These are phyloP conservation scores for Emiliania huxleyi DNA, from an alignment of 78 protist species.

Conservation along the genomic window DNA sequence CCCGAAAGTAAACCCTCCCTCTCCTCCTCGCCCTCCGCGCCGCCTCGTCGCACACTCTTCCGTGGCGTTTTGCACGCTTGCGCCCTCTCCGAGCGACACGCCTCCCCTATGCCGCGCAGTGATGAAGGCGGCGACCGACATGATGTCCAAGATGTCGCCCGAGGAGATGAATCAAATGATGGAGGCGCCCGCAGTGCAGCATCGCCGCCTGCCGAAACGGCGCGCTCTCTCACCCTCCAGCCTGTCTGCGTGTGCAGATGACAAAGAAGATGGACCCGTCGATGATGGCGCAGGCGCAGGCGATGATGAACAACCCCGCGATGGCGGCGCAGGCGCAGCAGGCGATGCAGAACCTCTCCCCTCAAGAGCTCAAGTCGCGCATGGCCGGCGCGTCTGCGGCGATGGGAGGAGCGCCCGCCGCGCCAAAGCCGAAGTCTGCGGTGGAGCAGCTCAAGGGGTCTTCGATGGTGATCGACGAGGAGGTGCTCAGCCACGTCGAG, in stretches of 20 bases:
- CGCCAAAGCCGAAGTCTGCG: neutral
- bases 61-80: too few species aligned
- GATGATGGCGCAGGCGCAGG: slow-evolving; percentile 7
- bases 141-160: neutral
- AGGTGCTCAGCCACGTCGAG: neutral
- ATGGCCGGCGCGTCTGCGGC: neutral
- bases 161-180: neutral
- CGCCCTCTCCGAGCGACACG: too few species aligned
- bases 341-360: neutral
- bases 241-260: neutral
- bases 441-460: neutral
- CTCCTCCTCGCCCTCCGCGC: too few species aligned
- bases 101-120: too few species aligned
- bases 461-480: neutral
- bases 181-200: neutral
- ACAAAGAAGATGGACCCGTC: neutral
- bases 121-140: neutral
- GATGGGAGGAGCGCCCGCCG: neutral
- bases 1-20: too few species aligned
- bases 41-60: too few species aligned
- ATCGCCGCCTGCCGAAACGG: neutral
- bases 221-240: neutral
- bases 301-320: neutral
- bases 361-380: neutral
- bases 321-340: neutral